Base-by-base conservation (phyloP, 345 rosid species). In the Reutealis trisperma region DNA sequence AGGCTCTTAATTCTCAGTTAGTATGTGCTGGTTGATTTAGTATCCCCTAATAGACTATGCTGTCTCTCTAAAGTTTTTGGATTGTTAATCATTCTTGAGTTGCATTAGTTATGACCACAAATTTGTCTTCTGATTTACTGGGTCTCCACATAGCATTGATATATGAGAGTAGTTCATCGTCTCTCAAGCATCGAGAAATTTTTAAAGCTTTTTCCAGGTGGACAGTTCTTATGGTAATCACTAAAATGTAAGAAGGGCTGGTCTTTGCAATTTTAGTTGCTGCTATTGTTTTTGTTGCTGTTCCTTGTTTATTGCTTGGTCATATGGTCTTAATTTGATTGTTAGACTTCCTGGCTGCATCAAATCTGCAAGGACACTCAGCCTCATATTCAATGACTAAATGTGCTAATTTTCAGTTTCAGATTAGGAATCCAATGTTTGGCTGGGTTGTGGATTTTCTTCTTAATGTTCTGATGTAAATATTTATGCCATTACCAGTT, bases 401-500 rank as follows among this genome's bases (percentile, higher is more conserved):
- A 63, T 65, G 70, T 19, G 60, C 66, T 41, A 55, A 42, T 71
- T 58, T 64, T 6, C 18, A 70, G 27, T 9, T 62, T 70, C 27
- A 27, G 32, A 10, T 78, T 72, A 72, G 65, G 37, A 76, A 72
- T 80, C 52, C 42, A 21, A 22, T 62, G 44, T 42, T 75, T 51
- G 30, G 18, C 51, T 52, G 22, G 54, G 32, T 44, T 19, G 27
- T 63, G 19, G n/a, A 15, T 55, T 71, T 63, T 34, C n/a, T 34
- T 58, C 19, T 71, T 54, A 44, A 77, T 21, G 44, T 54, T 83
- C 78, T 88, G 72, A 75, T 70, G 55, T 62, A 65, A 74, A 74
- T 74, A 54, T 80, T 15, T 79, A 22, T 80, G n/a, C 70, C 70
- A 70, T 78, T 71, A 71, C 51, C 87, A 93, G 96, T 67, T 85